Evolutionary conservation across 106 monocot genomes (phyloP), one percentile per base, ranked within the genome.

Genomic region (Dendrobium officinale): DNA sequence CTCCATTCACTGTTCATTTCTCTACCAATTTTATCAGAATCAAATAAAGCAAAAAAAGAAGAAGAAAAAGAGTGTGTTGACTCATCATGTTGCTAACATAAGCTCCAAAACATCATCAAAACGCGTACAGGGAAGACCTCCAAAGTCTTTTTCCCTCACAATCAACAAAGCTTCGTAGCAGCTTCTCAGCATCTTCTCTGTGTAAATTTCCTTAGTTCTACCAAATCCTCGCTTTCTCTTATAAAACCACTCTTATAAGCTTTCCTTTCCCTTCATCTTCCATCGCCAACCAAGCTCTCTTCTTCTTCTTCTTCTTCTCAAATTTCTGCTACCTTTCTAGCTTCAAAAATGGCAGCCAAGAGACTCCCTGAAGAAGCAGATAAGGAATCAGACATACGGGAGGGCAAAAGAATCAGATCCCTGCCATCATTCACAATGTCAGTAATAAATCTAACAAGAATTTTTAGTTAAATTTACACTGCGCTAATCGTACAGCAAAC

Each of bases 381-480:
- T 48, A 13, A 9, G 5, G 10, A 27, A 11, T 13, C 47, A 8
- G 74, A 44, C 19, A 42, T n/a, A 44, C 43, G 18, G 22, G 76
- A 45, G 27, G 42, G 76, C 76, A 76, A 76, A 27, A 76, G 49
- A 51, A 24, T 49, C 45, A 76, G 76, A 51, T 10, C 16, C 47
- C 9, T 47, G 75, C 75, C 47, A 24, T 75, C 75, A 24, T 76
- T 76, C 26, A 76, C 48, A 47, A 76, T 76, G 76, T 76, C 19
- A 26, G 76, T 76, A 11, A 42, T 7, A n/a, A 22, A 24, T 75
- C 26, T 76, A 0, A 26, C 13, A 15, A 22, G 7, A 4, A 45
- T 73, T 41, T 17, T 17, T 15, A 72, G 8, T 41, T 40, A 47
- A 47, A 47, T 47, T 47, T 47, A 47, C 47, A 37, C 37, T 37